Evolutionary conservation across 768 basidiomycete species (phyloP).

Genomic region (Roridomyces roridus): DNA sequence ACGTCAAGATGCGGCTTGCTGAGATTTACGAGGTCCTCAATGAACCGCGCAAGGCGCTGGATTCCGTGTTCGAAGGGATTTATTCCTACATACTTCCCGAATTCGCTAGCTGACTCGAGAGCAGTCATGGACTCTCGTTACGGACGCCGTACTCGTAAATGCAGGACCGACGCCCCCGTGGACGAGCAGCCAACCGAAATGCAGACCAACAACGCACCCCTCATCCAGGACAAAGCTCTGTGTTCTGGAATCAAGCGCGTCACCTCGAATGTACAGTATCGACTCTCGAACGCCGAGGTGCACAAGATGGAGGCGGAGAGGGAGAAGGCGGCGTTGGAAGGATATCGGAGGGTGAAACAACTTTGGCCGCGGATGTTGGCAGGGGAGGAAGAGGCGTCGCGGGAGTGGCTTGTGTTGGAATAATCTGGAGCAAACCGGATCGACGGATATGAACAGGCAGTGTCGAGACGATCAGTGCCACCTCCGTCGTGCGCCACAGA

Average conservation of each 20-base stretch:
- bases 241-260: slow-evolving; percentile 33
- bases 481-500: no score
- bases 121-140: slow-evolving; percentile 68
- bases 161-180: slow-evolving; percentile 14
- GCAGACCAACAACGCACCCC: neutral
- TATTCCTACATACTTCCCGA: no score
- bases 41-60: slow-evolving; percentile 80
- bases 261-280: slow-evolving; percentile 43
- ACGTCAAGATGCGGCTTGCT: slow-evolving; percentile 89
- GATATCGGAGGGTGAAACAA: slow-evolving; percentile 65
- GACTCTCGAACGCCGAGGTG: slow-evolving; percentile 64
- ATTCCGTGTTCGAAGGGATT: slow-evolving; percentile 83
- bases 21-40: slow-evolving; percentile 88
- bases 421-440: no score
- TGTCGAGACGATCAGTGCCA: no score
- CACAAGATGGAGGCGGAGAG: slow-evolving; percentile 68
- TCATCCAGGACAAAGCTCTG: slow-evolving; percentile 14
- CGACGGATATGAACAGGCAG: no score
- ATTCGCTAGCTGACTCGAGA: no score
- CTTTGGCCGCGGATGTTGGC: slow-evolving; percentile 63
- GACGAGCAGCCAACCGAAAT: neutral
- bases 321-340: slow-evolving; percentile 66
- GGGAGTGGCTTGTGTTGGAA: slow-evolving; percentile 90
- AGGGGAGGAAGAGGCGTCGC: slow-evolving; percentile 56
- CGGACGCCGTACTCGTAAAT: slow-evolving; percentile 42